Evolutionary conservation across 2,329 filamentous ascomycete genomes (phyloP).

Genomic region (Knoxdaviesia capensis): DNA sequence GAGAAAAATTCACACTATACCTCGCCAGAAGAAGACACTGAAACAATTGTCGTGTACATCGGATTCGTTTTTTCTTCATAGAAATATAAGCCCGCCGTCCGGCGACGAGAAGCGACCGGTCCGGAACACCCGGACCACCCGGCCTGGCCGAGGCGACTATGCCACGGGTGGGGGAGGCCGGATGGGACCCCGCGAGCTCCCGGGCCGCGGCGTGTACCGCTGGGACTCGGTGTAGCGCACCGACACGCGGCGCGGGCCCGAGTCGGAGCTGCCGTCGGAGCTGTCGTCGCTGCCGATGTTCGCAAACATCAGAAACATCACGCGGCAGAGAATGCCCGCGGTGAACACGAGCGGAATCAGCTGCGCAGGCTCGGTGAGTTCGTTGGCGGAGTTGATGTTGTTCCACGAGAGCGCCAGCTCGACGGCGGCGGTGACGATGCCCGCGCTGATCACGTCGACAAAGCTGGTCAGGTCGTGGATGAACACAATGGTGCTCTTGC

Average conservation of each 20-base stretch:
- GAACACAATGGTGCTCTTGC: constrained; percentile 3
- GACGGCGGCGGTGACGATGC: constrained; percentile 8
- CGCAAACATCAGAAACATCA: constrained; percentile 5
- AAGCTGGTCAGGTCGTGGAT: constrained; percentile 11
- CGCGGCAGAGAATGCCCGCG: constrained; percentile 10
- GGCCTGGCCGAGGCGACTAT: too few relatives aligned
- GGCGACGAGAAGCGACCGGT: too few relatives aligned
- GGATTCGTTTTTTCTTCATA: too few relatives aligned
- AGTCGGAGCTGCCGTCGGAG: constrained; percentile 3
- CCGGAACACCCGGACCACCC: too few relatives aligned
- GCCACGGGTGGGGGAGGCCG: too few relatives aligned
- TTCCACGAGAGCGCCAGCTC: constrained; percentile 16
- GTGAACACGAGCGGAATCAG: constrained; percentile 13
- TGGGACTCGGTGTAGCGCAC: too few relatives aligned
- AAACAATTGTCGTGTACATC: too few relatives aligned
- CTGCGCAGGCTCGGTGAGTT: constrained; percentile 11
- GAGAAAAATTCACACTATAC: too few relatives aligned
- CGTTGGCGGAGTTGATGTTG: constrained; percentile 7
- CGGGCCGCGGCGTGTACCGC: too few relatives aligned
- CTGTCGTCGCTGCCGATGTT: constrained; percentile 5
- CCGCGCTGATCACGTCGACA: constrained; percentile 9
- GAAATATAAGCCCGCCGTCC: too few relatives aligned
- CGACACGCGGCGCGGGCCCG: neutral
- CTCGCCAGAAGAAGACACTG: too few relatives aligned
- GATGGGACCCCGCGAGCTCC: too few relatives aligned